phyloP scores from a whole-genome alignment of 2,329 filamentous ascomycete species.

The Fusarium concolor region DNA sequence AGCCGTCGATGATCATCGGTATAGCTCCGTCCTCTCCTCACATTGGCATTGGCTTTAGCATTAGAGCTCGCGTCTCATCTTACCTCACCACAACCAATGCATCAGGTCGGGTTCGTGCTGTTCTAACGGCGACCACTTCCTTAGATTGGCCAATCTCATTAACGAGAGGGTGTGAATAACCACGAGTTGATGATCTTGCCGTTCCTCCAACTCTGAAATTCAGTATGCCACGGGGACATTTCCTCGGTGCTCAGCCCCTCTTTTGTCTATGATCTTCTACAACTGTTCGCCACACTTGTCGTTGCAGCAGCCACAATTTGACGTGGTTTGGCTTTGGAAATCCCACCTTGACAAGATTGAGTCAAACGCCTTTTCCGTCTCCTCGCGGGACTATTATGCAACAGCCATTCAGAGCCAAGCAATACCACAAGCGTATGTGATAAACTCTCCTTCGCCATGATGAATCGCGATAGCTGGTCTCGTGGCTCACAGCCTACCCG shows the following conservation, averaged over 20 bases:
- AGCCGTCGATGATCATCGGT: constrained; percentile 41
- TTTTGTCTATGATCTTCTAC: constrained; percentile 26
- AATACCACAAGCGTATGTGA: constrained; percentile 9
- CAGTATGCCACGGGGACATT: constrained; percentile 41
- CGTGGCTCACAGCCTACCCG: constrained; percentile 21
- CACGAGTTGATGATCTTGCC: constrained; percentile 35
- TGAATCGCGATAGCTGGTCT: constrained; percentile 8
- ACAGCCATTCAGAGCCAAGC: not conserved
- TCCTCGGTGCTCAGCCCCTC: constrained; percentile 16
- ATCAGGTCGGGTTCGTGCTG: constrained; percentile 34
- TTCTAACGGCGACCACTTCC: constrained; percentile 16
- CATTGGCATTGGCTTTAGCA: constrained; percentile 7
- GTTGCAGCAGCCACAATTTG: constrained; percentile 35
- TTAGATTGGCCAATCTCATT: constrained; percentile 35
- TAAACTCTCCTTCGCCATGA: not conserved
- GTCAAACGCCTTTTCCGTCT: constrained; percentile 35
- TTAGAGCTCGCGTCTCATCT: constrained; percentile 23
- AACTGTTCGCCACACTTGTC: constrained; percentile 38
- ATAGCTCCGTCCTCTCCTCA: constrained; percentile 29
- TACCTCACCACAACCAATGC: constrained; percentile 30
- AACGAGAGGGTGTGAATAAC: constrained; percentile 23
- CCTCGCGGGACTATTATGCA: constrained; percentile 9
- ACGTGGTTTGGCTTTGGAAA: not conserved
- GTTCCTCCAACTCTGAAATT: constrained; percentile 37
- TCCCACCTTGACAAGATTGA: constrained; percentile 16